Base-by-base conservation (phyloP, 768 basidiomycete genomes). In the Termitomyces sp. region DNA sequence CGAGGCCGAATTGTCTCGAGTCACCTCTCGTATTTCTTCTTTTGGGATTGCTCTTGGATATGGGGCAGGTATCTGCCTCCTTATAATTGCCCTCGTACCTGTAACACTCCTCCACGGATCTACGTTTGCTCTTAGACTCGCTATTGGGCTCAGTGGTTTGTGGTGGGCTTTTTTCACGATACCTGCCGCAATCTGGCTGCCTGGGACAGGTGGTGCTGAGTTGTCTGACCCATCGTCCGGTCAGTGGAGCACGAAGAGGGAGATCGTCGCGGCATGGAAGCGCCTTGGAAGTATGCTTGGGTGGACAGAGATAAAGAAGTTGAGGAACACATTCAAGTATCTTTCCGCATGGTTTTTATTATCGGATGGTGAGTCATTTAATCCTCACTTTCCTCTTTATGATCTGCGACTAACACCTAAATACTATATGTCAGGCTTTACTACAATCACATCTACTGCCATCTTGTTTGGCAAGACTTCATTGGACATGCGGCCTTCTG, bases 331-430 rank as follows among this genome's bases (percentile, higher is more conserved):
- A 1, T 98, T 95, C 75, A 80, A 80, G 60, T 98, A 92, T 63
- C 84, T 98, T 42, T 81, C 85, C 5, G 93, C 96, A 0, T 98
- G 95, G 94, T 95, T 97, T 67, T 77, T 98, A 12, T 81, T 98
- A 22, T 92, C 90, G 1, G 95, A 98, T 63, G 91, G 93, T 90
- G 51, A 43, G 80, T 69, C 2, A 2, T 6, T 2, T 1, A 7
- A 5, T 24, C 24, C 22, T 24, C n/a, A 32, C 1, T 2, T 41
- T 21, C 8, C 7, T n/a, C 14, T 26, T 15, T 7, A 12, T 22
- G 37, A 10, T 10, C 11, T 30, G 15, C 15, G 12, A 34, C 41
- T 51, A 28, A n/a, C n/a, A n/a, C n/a, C n/a, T n/a, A n/a, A n/a
- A 44, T 38, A 34, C 41, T 26, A 28, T 46, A 32, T 30, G 8